These are phyloP conservation scores for Chenopodium album DNA, from an alignment of 148 eudicot species.

Conservation along the genomic window DNA sequence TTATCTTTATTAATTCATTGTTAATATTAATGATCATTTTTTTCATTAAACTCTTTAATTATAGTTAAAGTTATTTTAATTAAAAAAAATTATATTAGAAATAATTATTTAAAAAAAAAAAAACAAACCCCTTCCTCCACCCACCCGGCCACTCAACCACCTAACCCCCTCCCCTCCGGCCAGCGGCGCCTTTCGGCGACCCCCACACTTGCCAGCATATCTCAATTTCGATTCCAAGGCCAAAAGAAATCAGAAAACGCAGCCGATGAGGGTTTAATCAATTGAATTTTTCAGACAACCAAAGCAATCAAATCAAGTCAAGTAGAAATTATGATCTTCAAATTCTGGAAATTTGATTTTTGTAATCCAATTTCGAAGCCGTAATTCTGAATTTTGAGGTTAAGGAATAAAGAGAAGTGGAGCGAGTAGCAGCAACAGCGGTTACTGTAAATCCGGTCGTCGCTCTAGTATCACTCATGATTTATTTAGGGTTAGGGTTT, in stretches of 20 bases:
- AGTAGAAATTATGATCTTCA: neutral
- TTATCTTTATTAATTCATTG: too few relatives aligned
- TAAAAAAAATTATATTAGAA: too few relatives aligned
- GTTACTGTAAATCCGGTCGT: slow-evolving; percentile 78
- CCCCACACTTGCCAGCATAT: neutral
- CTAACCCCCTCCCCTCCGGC: too few relatives aligned
- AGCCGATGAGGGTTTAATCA: neutral
- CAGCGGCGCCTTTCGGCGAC: too few relatives aligned
- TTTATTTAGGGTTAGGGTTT: slow-evolving; percentile 6
- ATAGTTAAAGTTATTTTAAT: too few relatives aligned
- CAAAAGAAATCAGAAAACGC: too few relatives aligned
- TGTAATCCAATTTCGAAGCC: neutral
- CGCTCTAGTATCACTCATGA: slow-evolving; percentile 77
- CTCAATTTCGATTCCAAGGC: neutral
- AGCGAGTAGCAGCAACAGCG: slow-evolving; percentile 68
- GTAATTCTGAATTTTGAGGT: slow-evolving; percentile 4
- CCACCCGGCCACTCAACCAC: too few relatives aligned
- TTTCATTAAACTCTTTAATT: too few relatives aligned
- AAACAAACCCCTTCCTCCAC: too few relatives aligned
- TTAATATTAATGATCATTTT: too few relatives aligned
- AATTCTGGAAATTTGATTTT: slow-evolving; percentile 6
- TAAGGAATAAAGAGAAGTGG: slow-evolving; percentile 39
- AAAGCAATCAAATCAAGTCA: neutral
- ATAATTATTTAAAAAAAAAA: too few relatives aligned
- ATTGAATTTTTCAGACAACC: neutral